Base-by-base conservation (phyloP, 805 yeast species). In the Yarrowia sp. region DNA sequence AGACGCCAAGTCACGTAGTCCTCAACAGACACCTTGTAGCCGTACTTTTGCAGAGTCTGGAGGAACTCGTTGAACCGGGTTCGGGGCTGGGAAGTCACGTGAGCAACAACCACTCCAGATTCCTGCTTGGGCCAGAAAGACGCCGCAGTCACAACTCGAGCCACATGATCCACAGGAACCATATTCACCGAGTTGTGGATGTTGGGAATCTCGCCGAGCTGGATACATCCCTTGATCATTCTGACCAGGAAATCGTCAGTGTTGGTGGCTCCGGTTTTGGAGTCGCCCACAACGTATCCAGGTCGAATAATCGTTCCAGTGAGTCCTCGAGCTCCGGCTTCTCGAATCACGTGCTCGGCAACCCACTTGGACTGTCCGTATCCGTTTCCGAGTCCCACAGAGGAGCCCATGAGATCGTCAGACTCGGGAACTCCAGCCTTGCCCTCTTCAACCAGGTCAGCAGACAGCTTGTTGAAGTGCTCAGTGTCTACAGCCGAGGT, bases 311-410 rank as follows among this genome's bases (percentile, higher is more conserved):
- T 87, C 64, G 92, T 84, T 41, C 98, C 99, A 68, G 86, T 81
- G 69, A 96, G 81, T 8, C 99, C 99, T 64, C 87, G 79, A 65
- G 83, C 83, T 48, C 98, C 98, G 7, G 99, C 99, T 65, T 82
- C 81, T 74, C 98, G 85, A 67, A 91, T 86, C 51, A 95, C 80
- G 71, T 89, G 85, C 78, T 95, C 99, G 32, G 97, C 96, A 41
- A 92, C 91, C 99, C 99, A 95, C 76, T 95, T 95, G 69, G 95
- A 84, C 79, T 96, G 99, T 51, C 99, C 99, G 74, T 95, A 95
- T 15, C 99, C 99, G 66, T 87, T 89, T 32, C 92, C 89, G 66
- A 95, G 81, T 1, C 97, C 98, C 4, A 77, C 74, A 17, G 90
- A 81, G 1, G 98, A 89, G 0, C 98, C 98, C 71, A 80, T 75